Base-by-base conservation (phyloP, 139 green algal species). In the Ulvella scutata region DNA sequence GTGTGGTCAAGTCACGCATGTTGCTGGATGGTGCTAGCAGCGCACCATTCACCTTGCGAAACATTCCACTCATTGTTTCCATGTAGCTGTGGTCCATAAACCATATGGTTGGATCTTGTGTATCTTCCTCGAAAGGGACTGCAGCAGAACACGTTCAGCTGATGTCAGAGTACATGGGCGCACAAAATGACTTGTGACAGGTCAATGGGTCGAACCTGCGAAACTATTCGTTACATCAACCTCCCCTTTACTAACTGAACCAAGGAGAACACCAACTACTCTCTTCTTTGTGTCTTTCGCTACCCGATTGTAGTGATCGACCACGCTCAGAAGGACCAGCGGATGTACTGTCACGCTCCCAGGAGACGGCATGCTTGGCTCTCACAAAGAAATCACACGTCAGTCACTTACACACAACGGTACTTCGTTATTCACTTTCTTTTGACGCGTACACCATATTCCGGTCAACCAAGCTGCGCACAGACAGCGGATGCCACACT, bases 41-140 rank as follows among this genome's bases (percentile, higher is more conserved):
- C 21, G 51, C 73, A 94, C 88, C 95, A 83, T 98, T 98, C 62
- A 99, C 96, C 77, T 97, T 98, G 77, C 95, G 97, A 84, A 97
- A 98, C 95, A 99, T 99, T 43, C 79, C 74, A 79, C 86, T 97
- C 93, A 99, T 99, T 43, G 84, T 84, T 77, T 99, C 95, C 62
- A 97, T 79, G 85, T 99, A 99, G 74, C 83, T 94, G 87, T 99
- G 95, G 80, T 99, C 95, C 67, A 99, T 74, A 75, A 99, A 99
- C 95, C 94, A 99, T 61, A 99, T 98, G 72, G 39, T 86, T n/a
- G 86, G 77, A 76, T 98, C 91, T 35, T 91, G 87, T 33, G 97
- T 92, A 79, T 99, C 95, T 79, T 99, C 95, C 84, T 99, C 95
- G 82, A 99, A 99, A 0, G 95, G 95, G 38, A 99, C 91, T 92